Evolutionary conservation across 1,284 basidiomycete species (phyloP), one percentile per base, ranked within the genome.

Genomic region (Marasmius oreades): DNA sequence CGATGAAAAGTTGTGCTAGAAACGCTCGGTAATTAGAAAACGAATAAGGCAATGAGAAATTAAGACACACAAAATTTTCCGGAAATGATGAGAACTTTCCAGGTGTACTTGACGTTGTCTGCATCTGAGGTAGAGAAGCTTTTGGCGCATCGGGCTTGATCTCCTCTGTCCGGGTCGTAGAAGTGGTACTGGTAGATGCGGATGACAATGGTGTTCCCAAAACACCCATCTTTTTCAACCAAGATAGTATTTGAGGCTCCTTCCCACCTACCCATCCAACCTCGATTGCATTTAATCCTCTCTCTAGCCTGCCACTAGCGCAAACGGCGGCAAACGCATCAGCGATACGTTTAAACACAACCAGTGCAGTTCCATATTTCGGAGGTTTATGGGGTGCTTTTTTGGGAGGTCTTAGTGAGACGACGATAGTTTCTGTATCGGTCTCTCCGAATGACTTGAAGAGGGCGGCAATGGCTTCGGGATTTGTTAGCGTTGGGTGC

Each of bases 231-330:
- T 81, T 82, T 70, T 84, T 88, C 68, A 91, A 67, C 89, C 90
- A 93, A 6, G 70, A 79, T 33, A 94, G 72, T 64, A 93, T 85
- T 37, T 77, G 80, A 1, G 92, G 92, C 62, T 92, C 89, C 52
- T 79, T 80, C 5, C 86, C 87, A 74, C 81, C 75, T 5, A 79
- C 83, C 88, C 88, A 92, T 3, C 76, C 75, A 3, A 86, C 78
- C 52, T 88, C 86, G 44, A 87, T 76, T 3, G 81, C 84, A 0
- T 77, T 70, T 57, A 85, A 58, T 2, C 78, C 77, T n/a, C 71
- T 70, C 24, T 81, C 80, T 14, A 70, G 69, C 22, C 73, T 71
- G 1, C 79, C 80, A 55, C 79, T 85, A 0, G 83, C 82, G 65
- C 81, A 82, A 2, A 90, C 83, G 1, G 82, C 86, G 1, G 82